These are phyloP conservation scores for Termitomyces sp. DNA, from an alignment of 768 basidiomycete species.

Conservation along the genomic window DNA sequence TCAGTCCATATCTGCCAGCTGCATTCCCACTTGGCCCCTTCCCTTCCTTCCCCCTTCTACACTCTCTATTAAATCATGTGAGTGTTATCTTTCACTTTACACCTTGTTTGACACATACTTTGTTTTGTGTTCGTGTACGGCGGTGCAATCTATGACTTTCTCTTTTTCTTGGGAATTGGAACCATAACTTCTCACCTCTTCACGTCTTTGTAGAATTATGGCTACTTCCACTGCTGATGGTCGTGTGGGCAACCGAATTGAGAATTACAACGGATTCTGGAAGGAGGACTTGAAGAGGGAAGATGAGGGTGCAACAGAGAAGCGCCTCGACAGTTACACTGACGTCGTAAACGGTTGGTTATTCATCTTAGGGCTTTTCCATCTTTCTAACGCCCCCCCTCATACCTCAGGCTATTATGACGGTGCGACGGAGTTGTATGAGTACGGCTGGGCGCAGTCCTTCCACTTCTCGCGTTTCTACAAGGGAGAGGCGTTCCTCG, in stretches of 20 bases:
- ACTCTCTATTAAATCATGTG: constrained; percentile 8
- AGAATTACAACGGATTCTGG: constrained; percentile 91
- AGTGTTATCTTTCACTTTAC: neutral
- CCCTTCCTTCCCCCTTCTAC: constrained; percentile 1
- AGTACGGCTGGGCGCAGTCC: constrained; percentile 86
- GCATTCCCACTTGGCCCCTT: constrained; percentile 1
- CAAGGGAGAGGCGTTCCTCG: constrained; percentile 76
- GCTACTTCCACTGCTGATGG: constrained; percentile 36
- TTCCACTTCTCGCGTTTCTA: constrained; percentile 99
- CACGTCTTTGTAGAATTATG: constrained; percentile 7
- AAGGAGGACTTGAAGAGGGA: constrained; percentile 76
- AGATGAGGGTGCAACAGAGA: constrained; percentile 54
- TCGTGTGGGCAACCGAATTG: constrained; percentile 62
- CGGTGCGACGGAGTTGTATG: constrained; percentile 92
- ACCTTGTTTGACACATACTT: constrained; percentile 1
- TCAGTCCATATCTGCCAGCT: constrained; percentile 15
- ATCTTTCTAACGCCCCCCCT: neutral
- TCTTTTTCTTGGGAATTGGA: neutral
- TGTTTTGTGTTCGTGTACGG: constrained; percentile 13
- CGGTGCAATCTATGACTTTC: constrained; percentile 18
- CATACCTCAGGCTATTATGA: constrained; percentile 80
- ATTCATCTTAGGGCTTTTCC: neutral
- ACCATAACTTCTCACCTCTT: constrained; percentile 5
- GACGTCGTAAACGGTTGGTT: constrained; percentile 88
- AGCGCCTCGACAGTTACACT: constrained; percentile 76